These are phyloP conservation scores for Geranium brycei DNA, from an alignment of 345 rosid species.

Conservation along the genomic window DNA sequence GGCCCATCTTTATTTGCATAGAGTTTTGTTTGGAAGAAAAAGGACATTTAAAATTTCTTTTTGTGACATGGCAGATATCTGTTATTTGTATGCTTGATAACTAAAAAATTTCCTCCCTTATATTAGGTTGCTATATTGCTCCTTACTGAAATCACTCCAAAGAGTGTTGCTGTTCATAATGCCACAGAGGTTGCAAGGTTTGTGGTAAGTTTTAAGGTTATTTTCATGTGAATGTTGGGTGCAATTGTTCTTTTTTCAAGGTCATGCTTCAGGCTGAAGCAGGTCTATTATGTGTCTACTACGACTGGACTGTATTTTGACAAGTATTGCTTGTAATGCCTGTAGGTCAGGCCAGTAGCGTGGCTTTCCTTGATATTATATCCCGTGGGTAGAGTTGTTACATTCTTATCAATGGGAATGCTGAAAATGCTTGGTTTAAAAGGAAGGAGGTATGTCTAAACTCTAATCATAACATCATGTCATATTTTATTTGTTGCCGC, in stretches of 20 bases:
- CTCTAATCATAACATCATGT: not conserved
- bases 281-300: not conserved
- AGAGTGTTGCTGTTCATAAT: slow-evolving; percentile 95
- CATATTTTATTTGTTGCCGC: not conserved
- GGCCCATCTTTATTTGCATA: not conserved
- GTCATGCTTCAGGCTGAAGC: not conserved
- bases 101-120: not conserved
- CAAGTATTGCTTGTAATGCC: slow-evolving; percentile 26
- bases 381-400: slow-evolving; percentile 92
- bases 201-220: slow-evolving; percentile 53
- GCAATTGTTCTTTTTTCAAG: not conserved
- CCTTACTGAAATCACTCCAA: slow-evolving; percentile 96
- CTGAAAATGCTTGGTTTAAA: slow-evolving; percentile 86
- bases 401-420: slow-evolving; percentile 93
- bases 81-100: not conserved
- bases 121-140: slow-evolving; percentile 80
- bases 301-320: slow-evolving; percentile 6
- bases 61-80: not conserved
- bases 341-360: slow-evolving; percentile 99
- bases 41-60: not conserved
- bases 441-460: slow-evolving; percentile 58
- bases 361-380: slow-evolving; percentile 93
- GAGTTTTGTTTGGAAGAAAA: not conserved
- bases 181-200: slow-evolving; percentile 85
- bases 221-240: not conserved